These are phyloP conservation scores for Fusarium annulatum DNA, from an alignment of 2,329 filamentous ascomycete genomes.

Conservation along the genomic window DNA sequence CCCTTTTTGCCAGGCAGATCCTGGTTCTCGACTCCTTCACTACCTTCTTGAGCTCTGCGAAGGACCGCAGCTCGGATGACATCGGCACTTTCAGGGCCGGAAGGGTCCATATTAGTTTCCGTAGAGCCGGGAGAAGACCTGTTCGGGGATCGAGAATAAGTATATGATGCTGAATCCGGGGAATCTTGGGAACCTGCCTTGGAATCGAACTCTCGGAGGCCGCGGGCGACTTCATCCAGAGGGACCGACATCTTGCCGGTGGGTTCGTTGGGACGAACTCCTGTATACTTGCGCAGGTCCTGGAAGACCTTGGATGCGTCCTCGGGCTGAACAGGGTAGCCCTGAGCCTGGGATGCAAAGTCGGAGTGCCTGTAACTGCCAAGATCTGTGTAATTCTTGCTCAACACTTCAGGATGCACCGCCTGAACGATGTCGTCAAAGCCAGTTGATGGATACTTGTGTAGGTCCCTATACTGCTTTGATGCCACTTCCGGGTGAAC, in stretches of 20 bases:
- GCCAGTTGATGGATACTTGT: slow-evolving; percentile 47
- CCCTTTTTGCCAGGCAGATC: slow-evolving; percentile 7
- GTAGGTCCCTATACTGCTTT: slow-evolving; percentile 50
- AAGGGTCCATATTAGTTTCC: slow-evolving; percentile 29
- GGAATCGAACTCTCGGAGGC: slow-evolving; percentile 54
- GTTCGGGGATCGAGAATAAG: slow-evolving; percentile 41
- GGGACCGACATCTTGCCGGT: slow-evolving; percentile 46
- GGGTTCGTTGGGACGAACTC: slow-evolving; percentile 52
- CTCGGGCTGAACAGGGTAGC: slow-evolving; percentile 48
- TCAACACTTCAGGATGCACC: slow-evolving; percentile 53
- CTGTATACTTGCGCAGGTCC: slow-evolving; percentile 55
- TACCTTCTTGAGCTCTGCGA: slow-evolving; percentile 41
- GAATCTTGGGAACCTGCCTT: slow-evolving; percentile 45
- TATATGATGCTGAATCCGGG: slow-evolving; percentile 40
- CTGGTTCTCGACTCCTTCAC: slow-evolving; percentile 25
- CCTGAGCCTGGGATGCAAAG: slow-evolving; percentile 45
- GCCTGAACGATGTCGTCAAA: slow-evolving; percentile 44
- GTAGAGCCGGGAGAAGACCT: slow-evolving; percentile 35
- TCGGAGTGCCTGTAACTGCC: slow-evolving; percentile 51
- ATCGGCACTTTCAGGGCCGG: slow-evolving; percentile 46
- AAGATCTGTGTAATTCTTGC: slow-evolving; percentile 56
- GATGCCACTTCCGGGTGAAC: slow-evolving; percentile 48
- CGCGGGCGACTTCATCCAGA: slow-evolving; percentile 49
- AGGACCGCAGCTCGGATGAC: slow-evolving; percentile 49
- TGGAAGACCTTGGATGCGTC: slow-evolving; percentile 53